Evolutionary conservation across 2,329 filamentous ascomycete species (phyloP), one percentile per base, ranked within the genome.

Genomic region (Plenodomus biglobosus): DNA sequence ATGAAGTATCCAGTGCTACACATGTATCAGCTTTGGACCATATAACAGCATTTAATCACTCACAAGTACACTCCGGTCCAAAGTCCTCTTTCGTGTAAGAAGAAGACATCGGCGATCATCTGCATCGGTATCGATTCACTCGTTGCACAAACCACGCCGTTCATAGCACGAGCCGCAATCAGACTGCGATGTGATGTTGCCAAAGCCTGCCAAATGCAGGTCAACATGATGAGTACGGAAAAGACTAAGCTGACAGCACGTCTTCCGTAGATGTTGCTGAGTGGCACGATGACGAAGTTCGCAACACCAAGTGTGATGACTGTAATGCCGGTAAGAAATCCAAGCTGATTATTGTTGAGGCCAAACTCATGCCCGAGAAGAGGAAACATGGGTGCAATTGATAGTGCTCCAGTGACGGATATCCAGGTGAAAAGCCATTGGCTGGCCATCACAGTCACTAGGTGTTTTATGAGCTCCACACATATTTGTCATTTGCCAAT

Each of bases 21-120:
- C 10, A 52, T 13, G n/a, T 15, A 21, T 51, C 38, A 40, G 8
- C 19, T n/a, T 7, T 40, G 6, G 18, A 32, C 4, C 16, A 27
- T 13, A 17, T 15, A 40, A 40, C 4, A 6, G 18, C 18, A 7
- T n/a, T 58, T 56, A 13, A 48, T 53, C 11, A 52, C 62, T 65
- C 46, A 70, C 64, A 73, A 72, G 44, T 73, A 74, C 0, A 73
- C 58, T n/a, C 69, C 70, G 8, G 65, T 72, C 65, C 66, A 73
- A 2, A 69, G 41, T 5, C 72, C 71, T n/a, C 73, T 62, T 47
- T 76, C 73, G 38, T 76, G 74, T 11, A 76, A 57, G 47, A 75
- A 76, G 50, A 76, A 73, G 22, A 77, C 70, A 47, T 78, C 75
- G 0, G 73, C 70, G 43, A 77, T 72, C 48, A 76, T 71, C 51